Conservation (phyloP, 106 monocot genomes). For the Dendrobium chrysotoxum region DNA sequence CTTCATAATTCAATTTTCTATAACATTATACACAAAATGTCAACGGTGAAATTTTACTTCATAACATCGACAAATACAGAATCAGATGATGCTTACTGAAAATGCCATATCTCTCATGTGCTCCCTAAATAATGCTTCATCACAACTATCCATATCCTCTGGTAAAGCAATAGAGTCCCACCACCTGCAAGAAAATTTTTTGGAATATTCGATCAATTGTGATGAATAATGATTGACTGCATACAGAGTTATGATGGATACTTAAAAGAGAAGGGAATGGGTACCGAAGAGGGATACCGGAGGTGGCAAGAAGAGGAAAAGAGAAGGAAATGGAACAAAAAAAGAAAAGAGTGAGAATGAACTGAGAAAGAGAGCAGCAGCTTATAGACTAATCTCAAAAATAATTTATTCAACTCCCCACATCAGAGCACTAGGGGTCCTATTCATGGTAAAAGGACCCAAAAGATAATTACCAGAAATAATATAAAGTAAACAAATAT, state of each 20-base stretch:
- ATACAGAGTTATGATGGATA: background rate
- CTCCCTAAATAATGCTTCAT: slow-evolving; percentile 73
- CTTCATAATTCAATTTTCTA: background rate
- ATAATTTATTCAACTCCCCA: background rate
- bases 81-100: slow-evolving; percentile 36
- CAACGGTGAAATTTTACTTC: background rate
- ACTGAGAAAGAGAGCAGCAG: background rate
- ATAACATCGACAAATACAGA: background rate
- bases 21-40: background rate
- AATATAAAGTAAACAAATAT: background rate
- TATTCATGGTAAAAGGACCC: background rate
- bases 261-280: background rate
- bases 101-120: slow-evolving; percentile 75
- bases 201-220: background rate
- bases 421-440: background rate
- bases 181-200: slow-evolving; percentile 61
- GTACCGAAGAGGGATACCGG: background rate
- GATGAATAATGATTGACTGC: background rate
- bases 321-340: background rate
- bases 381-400: background rate
- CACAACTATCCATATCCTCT: slow-evolving; percentile 50
- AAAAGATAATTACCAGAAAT: background rate
- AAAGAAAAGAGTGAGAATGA: background rate
- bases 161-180: slow-evolving; percentile 96
- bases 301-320: background rate